Percentiles rank a stretch among this genome's conserved stretches.
These are phyloP conservation scores for Russula vinacea DNA, from an alignment of 768 basidiomycete species.

Conservation along the genomic window DNA sequence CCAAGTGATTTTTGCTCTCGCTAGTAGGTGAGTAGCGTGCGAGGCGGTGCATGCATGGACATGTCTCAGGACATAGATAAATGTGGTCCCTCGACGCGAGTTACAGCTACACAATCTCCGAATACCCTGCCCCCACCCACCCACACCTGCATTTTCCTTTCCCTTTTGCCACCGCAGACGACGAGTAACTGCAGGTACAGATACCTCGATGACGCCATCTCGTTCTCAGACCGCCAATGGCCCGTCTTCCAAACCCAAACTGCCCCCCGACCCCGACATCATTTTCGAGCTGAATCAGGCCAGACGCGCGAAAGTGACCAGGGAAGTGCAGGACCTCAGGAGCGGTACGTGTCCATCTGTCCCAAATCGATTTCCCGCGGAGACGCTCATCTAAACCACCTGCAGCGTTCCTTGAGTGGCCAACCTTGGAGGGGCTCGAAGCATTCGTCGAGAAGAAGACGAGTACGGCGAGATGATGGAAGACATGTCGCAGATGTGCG, in stretches of 20 bases:
- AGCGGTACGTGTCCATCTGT: background rate
- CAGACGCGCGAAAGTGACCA: background rate
- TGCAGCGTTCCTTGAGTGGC: background rate
- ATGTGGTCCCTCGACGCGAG: background rate
- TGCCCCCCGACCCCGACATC: background rate
- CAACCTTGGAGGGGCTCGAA: conserved; percentile 14
- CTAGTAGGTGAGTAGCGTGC: background rate
- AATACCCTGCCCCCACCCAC: background rate
- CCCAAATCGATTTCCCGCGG: background rate
- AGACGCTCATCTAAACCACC: background rate
- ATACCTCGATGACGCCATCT: background rate
- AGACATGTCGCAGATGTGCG: background rate
- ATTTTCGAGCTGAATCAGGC: background rate
- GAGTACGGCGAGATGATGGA: background rate
- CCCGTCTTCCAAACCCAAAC: background rate
- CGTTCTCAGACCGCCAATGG: background rate
- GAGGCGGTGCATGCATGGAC: background rate
- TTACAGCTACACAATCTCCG: background rate
- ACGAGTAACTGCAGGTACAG: background rate
- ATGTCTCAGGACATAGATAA: background rate
- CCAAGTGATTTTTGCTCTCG: background rate
- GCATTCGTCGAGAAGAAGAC: conserved; percentile 11
- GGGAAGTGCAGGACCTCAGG: background rate
- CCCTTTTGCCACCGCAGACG: no score
- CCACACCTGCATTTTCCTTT: background rate